Conservation (phyloP, 2,329 filamentous ascomycete genomes). For the Verticillium nubilum region DNA sequence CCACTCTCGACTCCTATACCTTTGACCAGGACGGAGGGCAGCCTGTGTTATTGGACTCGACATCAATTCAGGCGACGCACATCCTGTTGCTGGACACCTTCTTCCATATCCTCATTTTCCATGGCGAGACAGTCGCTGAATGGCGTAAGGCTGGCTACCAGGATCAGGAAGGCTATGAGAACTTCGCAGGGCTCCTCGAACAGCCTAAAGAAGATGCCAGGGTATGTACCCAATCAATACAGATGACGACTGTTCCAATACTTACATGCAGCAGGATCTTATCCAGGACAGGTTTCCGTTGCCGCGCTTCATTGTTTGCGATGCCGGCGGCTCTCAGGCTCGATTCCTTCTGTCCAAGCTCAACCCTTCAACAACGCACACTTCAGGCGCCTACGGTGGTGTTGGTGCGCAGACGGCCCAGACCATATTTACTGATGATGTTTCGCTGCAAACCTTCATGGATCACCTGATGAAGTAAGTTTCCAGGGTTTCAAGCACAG, state of each 20-base stretch:
- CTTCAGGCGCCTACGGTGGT: constrained; percentile 84
- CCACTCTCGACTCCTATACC: constrained; percentile 93
- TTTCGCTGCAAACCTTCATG: constrained; percentile 98
- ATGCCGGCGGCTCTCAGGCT: constrained; percentile 95
- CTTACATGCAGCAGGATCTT: constrained; percentile 60
- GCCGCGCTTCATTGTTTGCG: constrained; percentile 96
- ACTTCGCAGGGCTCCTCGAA: constrained; percentile 82
- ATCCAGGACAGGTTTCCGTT: constrained; percentile 98
- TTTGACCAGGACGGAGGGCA: constrained; percentile 91
- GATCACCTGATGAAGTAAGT: constrained; percentile 98
- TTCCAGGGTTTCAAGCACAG: neutral
- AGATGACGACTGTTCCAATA: constrained; percentile 8
- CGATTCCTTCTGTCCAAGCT: constrained; percentile 96
- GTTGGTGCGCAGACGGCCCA: constrained; percentile 81
- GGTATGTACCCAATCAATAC: constrained; percentile 43
- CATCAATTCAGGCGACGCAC: constrained; percentile 90
- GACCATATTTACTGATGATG: constrained; percentile 98
- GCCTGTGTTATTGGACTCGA: constrained; percentile 92
- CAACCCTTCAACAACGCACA: constrained; percentile 96
- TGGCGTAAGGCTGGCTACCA: constrained; percentile 99
- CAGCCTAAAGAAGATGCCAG: constrained; percentile 95
- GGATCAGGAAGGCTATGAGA: constrained; percentile 96
- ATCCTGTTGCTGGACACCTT: constrained; percentile 95
- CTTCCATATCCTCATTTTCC: constrained; percentile 99
- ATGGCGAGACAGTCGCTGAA: constrained; percentile 94